Percentiles rank a stretch among this genome's conserved stretches.
phyloP scores from a whole-genome alignment of 2,329 filamentous ascomycete species.

The Karstenula rhodostoma region DNA sequence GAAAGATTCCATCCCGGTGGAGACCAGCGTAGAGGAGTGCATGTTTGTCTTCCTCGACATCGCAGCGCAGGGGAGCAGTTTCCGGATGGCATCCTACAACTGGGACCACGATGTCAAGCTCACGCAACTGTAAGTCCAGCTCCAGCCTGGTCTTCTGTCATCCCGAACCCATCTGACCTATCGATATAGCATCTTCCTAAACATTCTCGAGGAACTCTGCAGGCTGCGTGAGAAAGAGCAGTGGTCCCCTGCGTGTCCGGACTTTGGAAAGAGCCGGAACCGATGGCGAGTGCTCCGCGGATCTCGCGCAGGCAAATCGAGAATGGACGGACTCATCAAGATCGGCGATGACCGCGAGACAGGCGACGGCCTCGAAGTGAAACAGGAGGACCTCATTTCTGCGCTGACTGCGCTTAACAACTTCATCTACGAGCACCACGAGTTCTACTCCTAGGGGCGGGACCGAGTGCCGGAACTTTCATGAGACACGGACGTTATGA shows the following conservation, averaged over 20 bases:
- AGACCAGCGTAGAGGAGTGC: constrained; percentile 48
- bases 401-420: constrained; percentile 48
- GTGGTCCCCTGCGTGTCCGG: constrained; percentile 39
- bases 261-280: constrained; percentile 39
- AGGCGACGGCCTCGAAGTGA: constrained; percentile 44
- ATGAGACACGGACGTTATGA: constrained; percentile 25
- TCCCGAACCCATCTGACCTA: constrained; percentile 8
- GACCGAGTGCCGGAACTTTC: constrained; percentile 24
- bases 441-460: constrained; percentile 24
- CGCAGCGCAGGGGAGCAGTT: constrained; percentile 47
- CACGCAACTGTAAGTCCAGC: constrained; percentile 41
- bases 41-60: constrained; percentile 50
- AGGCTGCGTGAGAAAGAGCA: constrained; percentile 44
- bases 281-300: constrained; percentile 44
- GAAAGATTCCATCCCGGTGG: constrained; percentile 33
- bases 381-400: constrained; percentile 41
- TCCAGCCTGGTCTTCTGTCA: constrained; percentile 6
- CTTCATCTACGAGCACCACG: constrained; percentile 48
- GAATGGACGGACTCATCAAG: constrained; percentile 42
- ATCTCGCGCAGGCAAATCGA: constrained; percentile 39
- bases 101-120: constrained; percentile 48
- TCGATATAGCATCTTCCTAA: constrained; percentile 43
- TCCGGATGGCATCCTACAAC: constrained; percentile 40
- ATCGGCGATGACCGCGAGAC: constrained; percentile 41
- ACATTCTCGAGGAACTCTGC: constrained; percentile 43